A percentile compares a stretch with the other conserved stretches of the same genome.
These are phyloP conservation scores for Didymella pomorum DNA, from an alignment of 2,329 filamentous ascomycete species.

Conservation along the genomic window DNA sequence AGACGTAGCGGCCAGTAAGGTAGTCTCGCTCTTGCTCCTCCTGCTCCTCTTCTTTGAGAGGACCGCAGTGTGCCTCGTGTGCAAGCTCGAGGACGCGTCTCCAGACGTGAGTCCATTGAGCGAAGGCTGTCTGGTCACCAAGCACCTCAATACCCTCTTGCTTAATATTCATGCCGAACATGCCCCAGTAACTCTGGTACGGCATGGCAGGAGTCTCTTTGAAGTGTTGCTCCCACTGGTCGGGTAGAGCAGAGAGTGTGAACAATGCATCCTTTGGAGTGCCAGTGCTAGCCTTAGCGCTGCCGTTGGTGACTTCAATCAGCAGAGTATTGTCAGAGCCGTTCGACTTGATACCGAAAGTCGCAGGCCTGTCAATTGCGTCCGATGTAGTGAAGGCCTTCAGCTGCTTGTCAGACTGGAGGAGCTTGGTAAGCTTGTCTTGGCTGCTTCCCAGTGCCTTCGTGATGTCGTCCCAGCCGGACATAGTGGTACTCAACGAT, in stretches of 20 bases:
- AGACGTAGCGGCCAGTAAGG: slow-evolving; percentile 59
- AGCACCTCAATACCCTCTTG: slow-evolving; percentile 58
- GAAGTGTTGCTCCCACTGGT: slow-evolving; percentile 59
- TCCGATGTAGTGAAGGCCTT: slow-evolving; percentile 48
- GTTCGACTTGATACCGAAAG: slow-evolving; percentile 49
- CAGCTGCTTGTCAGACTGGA: slow-evolving; percentile 45
- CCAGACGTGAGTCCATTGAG: slow-evolving; percentile 58
- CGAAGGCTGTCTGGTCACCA: slow-evolving; percentile 57
- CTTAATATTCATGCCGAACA: slow-evolving; percentile 59
- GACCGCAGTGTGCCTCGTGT: slow-evolving; percentile 58
- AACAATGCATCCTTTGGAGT: slow-evolving; percentile 48
- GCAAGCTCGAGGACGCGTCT: slow-evolving; percentile 58
- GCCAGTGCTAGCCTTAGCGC: slow-evolving; percentile 38
- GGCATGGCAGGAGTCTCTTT: slow-evolving; percentile 54
- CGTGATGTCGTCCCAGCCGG: slow-evolving; percentile 47
- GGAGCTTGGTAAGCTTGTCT: slow-evolving; percentile 43
- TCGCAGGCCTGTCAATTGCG: slow-evolving; percentile 44
- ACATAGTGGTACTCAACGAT: slow-evolving; percentile 29
- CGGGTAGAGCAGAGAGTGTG: slow-evolving; percentile 52
- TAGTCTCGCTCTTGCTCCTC: slow-evolving; percentile 51
- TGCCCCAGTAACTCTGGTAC: slow-evolving; percentile 58
- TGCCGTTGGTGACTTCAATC: slow-evolving; percentile 44
- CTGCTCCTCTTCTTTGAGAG: slow-evolving; percentile 53
- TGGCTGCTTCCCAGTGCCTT: slow-evolving; percentile 43
- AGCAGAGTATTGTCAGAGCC: slow-evolving; percentile 46